These are phyloP conservation scores for Starmera quercuum DNA, from an alignment of 805 yeast species.

Conservation along the genomic window DNA sequence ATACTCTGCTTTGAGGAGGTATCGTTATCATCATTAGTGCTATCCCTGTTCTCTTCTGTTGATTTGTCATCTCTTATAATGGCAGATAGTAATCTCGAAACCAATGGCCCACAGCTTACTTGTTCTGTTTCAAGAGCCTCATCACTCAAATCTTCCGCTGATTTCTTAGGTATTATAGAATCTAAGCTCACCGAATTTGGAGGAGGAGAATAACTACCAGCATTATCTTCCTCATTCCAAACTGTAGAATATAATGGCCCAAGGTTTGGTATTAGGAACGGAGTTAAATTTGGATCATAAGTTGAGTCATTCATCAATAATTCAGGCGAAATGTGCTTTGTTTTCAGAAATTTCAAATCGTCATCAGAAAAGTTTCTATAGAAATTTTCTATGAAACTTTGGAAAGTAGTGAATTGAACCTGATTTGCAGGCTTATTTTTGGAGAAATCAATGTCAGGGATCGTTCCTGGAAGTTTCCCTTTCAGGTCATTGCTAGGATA, in stretches of 20 bases:
- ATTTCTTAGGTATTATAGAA: constrained; percentile 45
- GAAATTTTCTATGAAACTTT: constrained; percentile 77
- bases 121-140: constrained; percentile 61
- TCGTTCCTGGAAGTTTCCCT: constrained; percentile 75
- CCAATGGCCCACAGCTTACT: constrained; percentile 85
- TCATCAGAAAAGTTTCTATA: constrained; percentile 74
- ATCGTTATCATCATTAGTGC: constrained; percentile 19
- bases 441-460: constrained; percentile 83
- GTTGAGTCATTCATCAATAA: constrained; percentile 27
- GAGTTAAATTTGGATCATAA: constrained; percentile 63
- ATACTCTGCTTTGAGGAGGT: constrained; percentile 14
- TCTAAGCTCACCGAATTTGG: constrained; percentile 36
- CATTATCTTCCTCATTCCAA: constrained; percentile 80
- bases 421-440: constrained; percentile 81
- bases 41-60: constrained; percentile 7
- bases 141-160: constrained; percentile 50
- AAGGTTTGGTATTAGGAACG: constrained; percentile 75
- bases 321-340: constrained; percentile 50
- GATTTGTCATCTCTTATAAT: constrained; percentile 40
- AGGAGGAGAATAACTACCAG: constrained; percentile 41
- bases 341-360: constrained; percentile 67
- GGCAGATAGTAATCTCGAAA: constrained; percentile 78
- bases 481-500: constrained; percentile 75
- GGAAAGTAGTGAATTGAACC: constrained; percentile 85
- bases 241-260: constrained; percentile 77